Conservation (phyloP, 805 yeast genomes). For the Candida ovalis region DNA sequence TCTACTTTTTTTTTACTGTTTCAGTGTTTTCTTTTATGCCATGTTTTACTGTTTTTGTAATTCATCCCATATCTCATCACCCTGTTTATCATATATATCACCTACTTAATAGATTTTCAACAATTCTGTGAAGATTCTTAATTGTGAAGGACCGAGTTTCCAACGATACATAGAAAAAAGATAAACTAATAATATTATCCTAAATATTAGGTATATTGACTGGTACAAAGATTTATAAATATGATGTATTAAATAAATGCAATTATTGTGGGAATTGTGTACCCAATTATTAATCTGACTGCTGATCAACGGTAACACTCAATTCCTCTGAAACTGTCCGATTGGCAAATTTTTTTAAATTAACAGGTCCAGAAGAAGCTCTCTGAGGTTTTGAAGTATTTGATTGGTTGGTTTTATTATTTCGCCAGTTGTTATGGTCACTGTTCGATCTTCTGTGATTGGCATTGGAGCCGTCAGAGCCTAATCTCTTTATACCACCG, state of each 20-base stretch:
- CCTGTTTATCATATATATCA: neutral
- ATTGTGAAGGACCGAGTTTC: too few species aligned
- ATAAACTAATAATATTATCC: neutral
- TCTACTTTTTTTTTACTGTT: neutral
- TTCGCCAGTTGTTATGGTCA: neutral
- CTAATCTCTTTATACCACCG: neutral
- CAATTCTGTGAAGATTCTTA: slow-evolving; percentile 11
- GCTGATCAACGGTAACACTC: neutral
- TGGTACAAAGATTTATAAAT: too few species aligned
- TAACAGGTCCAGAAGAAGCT: neutral
- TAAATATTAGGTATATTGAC: too few species aligned
- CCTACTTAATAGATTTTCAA: slow-evolving; percentile 14
- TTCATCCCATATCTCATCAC: neutral
- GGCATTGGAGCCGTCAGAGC: neutral
- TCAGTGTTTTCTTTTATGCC: neutral
- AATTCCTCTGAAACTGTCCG: neutral
- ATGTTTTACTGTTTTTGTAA: neutral
- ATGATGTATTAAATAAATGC: neutral
- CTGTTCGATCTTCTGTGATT: neutral
- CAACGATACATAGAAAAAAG: neutral
- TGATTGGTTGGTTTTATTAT: neutral
- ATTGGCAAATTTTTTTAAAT: neutral
- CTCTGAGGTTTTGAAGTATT: neutral
- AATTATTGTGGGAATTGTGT: neutral
- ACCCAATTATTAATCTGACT: neutral